phyloP scores from a whole-genome alignment of 495 filamentous ascomycete genomes.

The Penicillium pulvis region DNA sequence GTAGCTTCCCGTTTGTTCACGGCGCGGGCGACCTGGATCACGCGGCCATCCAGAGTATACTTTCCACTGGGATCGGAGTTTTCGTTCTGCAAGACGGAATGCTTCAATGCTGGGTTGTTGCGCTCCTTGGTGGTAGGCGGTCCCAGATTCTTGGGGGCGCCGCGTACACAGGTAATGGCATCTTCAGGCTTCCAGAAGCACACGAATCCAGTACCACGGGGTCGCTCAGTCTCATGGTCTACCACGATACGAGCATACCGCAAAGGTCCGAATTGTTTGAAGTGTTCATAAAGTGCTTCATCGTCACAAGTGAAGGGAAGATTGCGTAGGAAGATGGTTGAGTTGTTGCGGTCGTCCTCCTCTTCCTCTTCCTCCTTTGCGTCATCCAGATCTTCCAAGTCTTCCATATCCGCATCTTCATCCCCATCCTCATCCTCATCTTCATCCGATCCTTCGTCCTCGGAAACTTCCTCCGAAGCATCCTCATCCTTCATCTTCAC shows the following conservation, averaged over 20 bases:
- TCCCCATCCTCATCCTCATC: slow-evolving; percentile 35
- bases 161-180: slow-evolving; percentile 68
- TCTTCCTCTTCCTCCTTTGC: slow-evolving; percentile 53
- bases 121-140: slow-evolving; percentile 38
- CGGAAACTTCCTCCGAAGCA: slow-evolving; percentile 27
- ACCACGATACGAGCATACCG: slow-evolving; percentile 88
- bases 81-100: slow-evolving; percentile 84
- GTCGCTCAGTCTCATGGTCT: slow-evolving; percentile 78
- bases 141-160: slow-evolving; percentile 61
- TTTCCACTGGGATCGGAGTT: slow-evolving; percentile 71
- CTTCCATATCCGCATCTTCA: slow-evolving; percentile 28
- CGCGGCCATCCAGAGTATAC: slow-evolving; percentile 87
- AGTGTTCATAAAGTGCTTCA: slow-evolving; percentile 77
- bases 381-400: slow-evolving; percentile 20
- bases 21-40: slow-evolving; percentile 80
- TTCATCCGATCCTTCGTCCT: slow-evolving; percentile 29
- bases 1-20: slow-evolving; percentile 78
- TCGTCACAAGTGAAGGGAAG: slow-evolving; percentile 86
- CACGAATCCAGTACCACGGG: slow-evolving; percentile 91
- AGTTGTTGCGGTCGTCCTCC: slow-evolving; percentile 57
- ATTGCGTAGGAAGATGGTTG: slow-evolving; percentile 91
- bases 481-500: slow-evolving; percentile 45
- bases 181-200: slow-evolving; percentile 83
- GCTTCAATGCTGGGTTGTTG: slow-evolving; percentile 52
- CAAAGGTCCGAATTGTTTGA: slow-evolving; percentile 77